Percentiles rank a stretch among this genome's conserved stretches.
Evolutionary conservation across 2,329 filamentous ascomycete species (phyloP).

Genomic region (Penicillium decumbens): DNA sequence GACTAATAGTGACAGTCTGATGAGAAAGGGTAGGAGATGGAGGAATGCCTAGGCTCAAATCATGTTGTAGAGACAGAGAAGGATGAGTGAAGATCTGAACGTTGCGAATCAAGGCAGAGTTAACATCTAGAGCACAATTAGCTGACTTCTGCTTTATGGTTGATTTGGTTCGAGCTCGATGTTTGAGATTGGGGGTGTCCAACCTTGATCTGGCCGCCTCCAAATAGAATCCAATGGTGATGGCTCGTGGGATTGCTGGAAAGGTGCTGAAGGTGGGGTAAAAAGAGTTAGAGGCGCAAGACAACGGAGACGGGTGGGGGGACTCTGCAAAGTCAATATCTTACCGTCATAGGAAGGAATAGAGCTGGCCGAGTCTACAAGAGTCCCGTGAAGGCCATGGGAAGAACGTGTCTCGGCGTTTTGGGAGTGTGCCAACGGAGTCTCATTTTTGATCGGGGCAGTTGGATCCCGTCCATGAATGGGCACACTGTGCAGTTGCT

Average conservation of each 20-base stretch:
- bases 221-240: constrained; percentile 39
- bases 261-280: constrained; percentile 23
- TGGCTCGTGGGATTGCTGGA: constrained; percentile 23
- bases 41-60: constrained; percentile 60
- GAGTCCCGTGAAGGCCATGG: constrained; percentile 12
- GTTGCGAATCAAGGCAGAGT: constrained; percentile 63
- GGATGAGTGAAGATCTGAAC: constrained; percentile 66
- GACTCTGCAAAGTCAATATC: not conserved
- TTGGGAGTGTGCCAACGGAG: constrained; percentile 5
- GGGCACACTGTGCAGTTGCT: constrained; percentile 26
- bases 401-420: constrained; percentile 18
- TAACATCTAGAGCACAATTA: constrained; percentile 39
- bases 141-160: not conserved
- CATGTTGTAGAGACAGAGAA: constrained; percentile 56
- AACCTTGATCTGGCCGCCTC: constrained; percentile 48
- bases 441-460: constrained; percentile 15
- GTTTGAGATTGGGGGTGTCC: constrained; percentile 13
- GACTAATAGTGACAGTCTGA: constrained; percentile 67
- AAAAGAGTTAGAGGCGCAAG: constrained; percentile 4
- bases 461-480: constrained; percentile 24
- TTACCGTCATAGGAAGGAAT: constrained; percentile 9
- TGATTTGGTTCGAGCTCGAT: not conserved
- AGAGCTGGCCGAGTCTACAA: constrained; percentile 4
- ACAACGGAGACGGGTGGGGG: not conserved
- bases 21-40: constrained; percentile 63